Base-by-base conservation (phyloP, 1,284 basidiomycete species). In the Cronartium ribicola region DNA sequence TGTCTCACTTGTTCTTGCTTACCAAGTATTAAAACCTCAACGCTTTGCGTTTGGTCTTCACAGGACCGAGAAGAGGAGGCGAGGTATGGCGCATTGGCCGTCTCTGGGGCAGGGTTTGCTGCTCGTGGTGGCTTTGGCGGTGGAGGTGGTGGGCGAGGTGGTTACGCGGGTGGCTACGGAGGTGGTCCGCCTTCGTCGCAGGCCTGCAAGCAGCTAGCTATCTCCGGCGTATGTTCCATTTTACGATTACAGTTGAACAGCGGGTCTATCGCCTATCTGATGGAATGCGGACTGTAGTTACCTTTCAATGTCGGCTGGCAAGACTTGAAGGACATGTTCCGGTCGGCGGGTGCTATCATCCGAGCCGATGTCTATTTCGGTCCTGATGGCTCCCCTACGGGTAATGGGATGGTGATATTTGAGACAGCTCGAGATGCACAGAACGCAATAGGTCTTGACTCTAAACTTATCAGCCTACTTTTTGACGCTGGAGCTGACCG, bases 241-340 rank as follows among this genome's bases (percentile, higher is more conserved):
- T 62, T 20, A 37, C 36, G 36, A 13, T 7, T 43, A 14, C 20
- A n/a, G 63, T 20, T 44, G 5, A 29, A 13, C 39, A 37, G 46
- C 20, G 29, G 5, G 6, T 2, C n/a, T 8, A 62, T 62, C 0
- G 10, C 43, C 14, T 64, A 64, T n/a, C 51, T 11, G 60, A 13
- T 77, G 29, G 41, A 44, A 66, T 29, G 40, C 11, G 57, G 59
- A 75, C 67, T 71, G 7, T 78, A 96, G 93, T 83, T 97, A 29
- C 95, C 94, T 0, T 91, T 91, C 80, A 92, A 94, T 82, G 93
- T 93, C 41, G 92, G 92, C 51, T 98, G 95, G 95, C 95, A 98
- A 82, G 95, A 98, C 81, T 85, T 98, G 75, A 98, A 98, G 82
- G 94, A 98, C 81, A 84, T 98, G 41, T 97, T 98, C 88, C 88